A percentile compares a stretch with the other conserved stretches of the same genome.
Conservation (phyloP, 1,284 basidiomycete species). For the Ceratobasidium sp. region DNA sequence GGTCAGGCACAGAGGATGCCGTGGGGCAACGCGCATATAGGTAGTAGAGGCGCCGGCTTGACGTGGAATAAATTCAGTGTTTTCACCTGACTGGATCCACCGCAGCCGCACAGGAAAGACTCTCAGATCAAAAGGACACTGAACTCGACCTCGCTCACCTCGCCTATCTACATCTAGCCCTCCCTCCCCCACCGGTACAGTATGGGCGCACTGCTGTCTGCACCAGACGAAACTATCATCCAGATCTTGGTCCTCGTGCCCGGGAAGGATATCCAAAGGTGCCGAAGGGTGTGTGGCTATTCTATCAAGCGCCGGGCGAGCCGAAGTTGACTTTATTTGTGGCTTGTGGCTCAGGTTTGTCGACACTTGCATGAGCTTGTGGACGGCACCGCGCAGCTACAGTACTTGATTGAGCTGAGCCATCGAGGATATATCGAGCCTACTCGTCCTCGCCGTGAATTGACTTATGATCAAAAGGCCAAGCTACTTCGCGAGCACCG, state of each 20-base stretch:
- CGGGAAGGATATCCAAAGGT: conserved; percentile 1
- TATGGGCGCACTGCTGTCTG: neutral
- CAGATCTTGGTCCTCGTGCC: neutral
- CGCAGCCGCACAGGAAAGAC: neutral
- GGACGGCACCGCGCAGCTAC: conserved; percentile 11
- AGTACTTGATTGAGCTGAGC: conserved; percentile 14
- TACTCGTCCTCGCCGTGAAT: conserved; percentile 3
- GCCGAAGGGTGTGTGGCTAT: conserved; percentile 14
- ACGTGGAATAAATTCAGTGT: neutral
- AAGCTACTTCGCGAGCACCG: conserved; percentile 1
- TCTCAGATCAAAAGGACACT: neutral
- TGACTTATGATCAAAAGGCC: conserved; percentile 15
- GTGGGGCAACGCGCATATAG: conserved; percentile 1
- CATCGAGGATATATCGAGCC: conserved; percentile 20
- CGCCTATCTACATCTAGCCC: neutral
- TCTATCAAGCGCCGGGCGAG: neutral
- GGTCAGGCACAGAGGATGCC: neutral
- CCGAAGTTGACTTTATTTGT: too few relatives aligned
- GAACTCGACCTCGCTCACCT: neutral
- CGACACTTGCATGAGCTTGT: conserved; percentile 7
- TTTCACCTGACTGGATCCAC: conserved; percentile 1
- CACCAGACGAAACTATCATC: conserved; percentile 14
- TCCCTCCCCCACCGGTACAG: too few relatives aligned
- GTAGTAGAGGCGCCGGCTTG: neutral
- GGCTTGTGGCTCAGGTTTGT: conserved; percentile 11